Base-by-base conservation (phyloP, 768 basidiomycete species). In the Hypholoma sublateritium region DNA sequence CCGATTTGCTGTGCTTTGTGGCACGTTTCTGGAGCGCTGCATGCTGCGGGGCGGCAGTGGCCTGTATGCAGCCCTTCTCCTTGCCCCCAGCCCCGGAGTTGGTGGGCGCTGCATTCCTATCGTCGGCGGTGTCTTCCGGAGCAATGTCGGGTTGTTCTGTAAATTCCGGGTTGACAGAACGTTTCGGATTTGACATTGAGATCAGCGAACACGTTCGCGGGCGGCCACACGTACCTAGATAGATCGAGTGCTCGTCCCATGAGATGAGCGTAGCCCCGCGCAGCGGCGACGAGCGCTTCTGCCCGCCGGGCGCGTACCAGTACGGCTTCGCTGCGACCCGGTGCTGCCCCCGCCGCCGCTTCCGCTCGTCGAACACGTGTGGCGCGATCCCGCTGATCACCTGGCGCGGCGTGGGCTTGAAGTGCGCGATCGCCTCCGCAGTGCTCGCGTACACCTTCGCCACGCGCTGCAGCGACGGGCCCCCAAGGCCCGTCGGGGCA, bases 301-400 rank as follows among this genome's bases (percentile, higher is more conserved):
- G 64, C 32, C 61, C 64, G 19, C 46, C 51, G 21, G 54, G 42
- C 35, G 41, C 45, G 35, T 62, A 59, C 67, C 66, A 63, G 53
- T 65, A 59, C 55, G 58, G 49, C 58, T 62, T 60, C 37, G 65
- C 64, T 62, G 52, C 57, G 51, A 32, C 11, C 5, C 45, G 65
- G 60, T 65, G 45, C 63, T 53, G 50, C 19, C 19, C 42, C 41
- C 70, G 65, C 54, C 67, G 62, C 41, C 70, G 60, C 36, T 67
- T 60, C 47, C 67, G 69, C 45, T 80, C 77, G 50, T 78, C 77
- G 53, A 77, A 74, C 28, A 79, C 72, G 58, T 79, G 77, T 21
- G 78, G 78, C 34, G 77, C 78, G 50, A 79, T 77, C 9, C 75
- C 77, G 37, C 68, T 73, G 56, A 80, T 74, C 32, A 79, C 69